Evolutionary conservation across 768 basidiomycete species (phyloP).

Genomic region (Hortiboletus campestris): DNA sequence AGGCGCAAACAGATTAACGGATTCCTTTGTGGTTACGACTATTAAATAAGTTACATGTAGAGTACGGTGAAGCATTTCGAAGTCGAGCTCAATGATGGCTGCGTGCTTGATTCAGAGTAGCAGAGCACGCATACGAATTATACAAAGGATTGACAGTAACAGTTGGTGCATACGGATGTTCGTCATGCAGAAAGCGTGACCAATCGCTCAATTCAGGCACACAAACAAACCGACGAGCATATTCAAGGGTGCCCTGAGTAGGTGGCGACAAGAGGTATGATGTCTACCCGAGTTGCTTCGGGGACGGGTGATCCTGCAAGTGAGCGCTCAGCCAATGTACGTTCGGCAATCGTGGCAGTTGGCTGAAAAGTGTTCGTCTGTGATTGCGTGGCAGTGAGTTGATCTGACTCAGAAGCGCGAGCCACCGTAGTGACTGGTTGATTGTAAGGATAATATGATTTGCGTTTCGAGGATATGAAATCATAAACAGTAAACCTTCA

Average conservation of each 20-base stretch:
- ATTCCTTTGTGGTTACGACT: not conserved
- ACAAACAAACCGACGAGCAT: not conserved
- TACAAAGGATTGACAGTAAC: constrained; percentile 8
- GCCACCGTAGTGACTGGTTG: constrained; percentile 48
- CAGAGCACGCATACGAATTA: not conserved
- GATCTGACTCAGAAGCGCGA: constrained; percentile 32
- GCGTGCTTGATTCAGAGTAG: not conserved
- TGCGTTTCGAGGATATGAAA: constrained; percentile 66
- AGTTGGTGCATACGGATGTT: constrained; percentile 1
- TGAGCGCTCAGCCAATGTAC: constrained; percentile 41
- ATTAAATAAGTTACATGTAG: constrained; percentile 15
- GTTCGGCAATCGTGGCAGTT: constrained; percentile 43
- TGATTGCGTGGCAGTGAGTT: constrained; percentile 29
- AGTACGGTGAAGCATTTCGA: constrained; percentile 5
- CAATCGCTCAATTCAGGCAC: not conserved
- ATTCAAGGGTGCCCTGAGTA: constrained; percentile 17
- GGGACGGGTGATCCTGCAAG: constrained; percentile 39
- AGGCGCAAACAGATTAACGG: not conserved
- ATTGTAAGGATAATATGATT: constrained; percentile 88
- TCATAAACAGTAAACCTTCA: constrained; percentile 89
- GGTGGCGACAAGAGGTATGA: constrained; percentile 38
- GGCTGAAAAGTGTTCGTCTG: constrained; percentile 41
- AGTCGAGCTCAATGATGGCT: not conserved
- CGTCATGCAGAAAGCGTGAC: not conserved
- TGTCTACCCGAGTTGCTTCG: constrained; percentile 38